A percentile compares a stretch with the other conserved stretches of the same genome.
phyloP scores from a whole-genome alignment of 2,329 filamentous ascomycete species.

The Colletotrichum eremochloae region DNA sequence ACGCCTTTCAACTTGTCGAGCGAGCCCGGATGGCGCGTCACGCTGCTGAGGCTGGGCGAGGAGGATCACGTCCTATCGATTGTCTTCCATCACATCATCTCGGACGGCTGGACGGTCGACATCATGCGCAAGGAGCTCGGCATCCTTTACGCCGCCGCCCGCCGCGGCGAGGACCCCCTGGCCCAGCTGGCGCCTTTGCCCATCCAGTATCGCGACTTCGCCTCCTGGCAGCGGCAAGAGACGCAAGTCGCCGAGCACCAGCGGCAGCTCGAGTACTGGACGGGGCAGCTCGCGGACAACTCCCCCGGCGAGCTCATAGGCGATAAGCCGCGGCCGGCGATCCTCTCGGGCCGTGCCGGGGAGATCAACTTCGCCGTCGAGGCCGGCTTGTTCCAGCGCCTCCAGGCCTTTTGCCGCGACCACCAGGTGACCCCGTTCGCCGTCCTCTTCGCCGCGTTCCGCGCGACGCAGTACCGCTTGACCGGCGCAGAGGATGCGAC shows the following conservation, averaged over 20 bases:
- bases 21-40: slow-evolving; percentile 13
- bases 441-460: slow-evolving; percentile 10
- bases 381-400: background rate
- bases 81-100: slow-evolving; percentile 19
- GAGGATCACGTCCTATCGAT: slow-evolving; percentile 7
- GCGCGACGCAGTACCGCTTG: slow-evolving; percentile 6
- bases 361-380: background rate
- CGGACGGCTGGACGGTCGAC: slow-evolving; percentile 20
- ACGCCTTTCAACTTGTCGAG: slow-evolving; percentile 2
- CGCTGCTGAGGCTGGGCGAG: background rate
- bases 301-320: slow-evolving; percentile 11
- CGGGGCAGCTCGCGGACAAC: slow-evolving; percentile 1
- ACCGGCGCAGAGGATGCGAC: slow-evolving; percentile 13
- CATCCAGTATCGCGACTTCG: slow-evolving; percentile 20
- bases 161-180: background rate
- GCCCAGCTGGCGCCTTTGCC: background rate
- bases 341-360: slow-evolving; percentile 6
- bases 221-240: slow-evolving; percentile 14
- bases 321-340: slow-evolving; percentile 8
- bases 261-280: slow-evolving; percentile 16
- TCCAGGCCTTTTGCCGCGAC: slow-evolving; percentile 3
- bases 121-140: slow-evolving; percentile 17
- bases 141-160: slow-evolving; percentile 2
- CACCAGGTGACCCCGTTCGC: slow-evolving; percentile 13
- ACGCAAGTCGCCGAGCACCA: slow-evolving; percentile 6